Evolutionary conservation across 2,329 filamentous ascomycete genomes (phyloP), one percentile per base, ranked within the genome.

Genomic region (Trichophyton verrucosum): DNA sequence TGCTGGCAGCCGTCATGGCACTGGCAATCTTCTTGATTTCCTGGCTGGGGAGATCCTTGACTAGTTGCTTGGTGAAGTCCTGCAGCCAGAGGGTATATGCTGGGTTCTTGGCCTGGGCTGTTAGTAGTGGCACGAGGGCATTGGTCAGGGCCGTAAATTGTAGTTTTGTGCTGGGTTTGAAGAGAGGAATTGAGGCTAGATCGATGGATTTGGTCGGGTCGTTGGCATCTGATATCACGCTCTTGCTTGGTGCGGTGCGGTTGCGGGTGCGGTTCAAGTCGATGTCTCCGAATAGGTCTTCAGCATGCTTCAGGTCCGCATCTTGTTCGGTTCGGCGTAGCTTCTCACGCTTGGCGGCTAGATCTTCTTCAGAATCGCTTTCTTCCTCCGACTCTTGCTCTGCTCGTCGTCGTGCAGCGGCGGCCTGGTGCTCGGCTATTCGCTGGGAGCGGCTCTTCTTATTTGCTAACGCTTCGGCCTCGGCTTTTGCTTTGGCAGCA

Each of bases 11-110:
- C n/a, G 91, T 96, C 70, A 99, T 77, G 3, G 83, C 82, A 74
- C 88, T 95, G 11, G 90, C 84, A 66, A 96, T 84, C 81, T 97
- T 97, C 83, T 97, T 96, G 77, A 97, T 91, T 78, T 97, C 91
- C 61, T 94, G 87, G 72, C 89, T 95, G 13, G 88, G 86, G 66
- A 99, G 76, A 30, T 96, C 91, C 76, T 91, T 91, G 68, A 86
- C 84, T 51, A 97, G 82, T 70, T 89, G 85, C 80, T 95, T 96
- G 65, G 83, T 77, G 70, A 99, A 94, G 70, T 97, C 94, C 74
- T 92, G 88, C 61, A 95, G 80, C 81, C 96, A 97, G 49, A 95
- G 77, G 36, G 84, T 77, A 76, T 97, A 99, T 67, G 96, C 91
- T 1, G 90, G 83, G 79, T 96, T 96, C 81, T 92, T 95, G 63